Conservation (phyloP, 179 eudicot species). For the Spinacia oleracea region DNA sequence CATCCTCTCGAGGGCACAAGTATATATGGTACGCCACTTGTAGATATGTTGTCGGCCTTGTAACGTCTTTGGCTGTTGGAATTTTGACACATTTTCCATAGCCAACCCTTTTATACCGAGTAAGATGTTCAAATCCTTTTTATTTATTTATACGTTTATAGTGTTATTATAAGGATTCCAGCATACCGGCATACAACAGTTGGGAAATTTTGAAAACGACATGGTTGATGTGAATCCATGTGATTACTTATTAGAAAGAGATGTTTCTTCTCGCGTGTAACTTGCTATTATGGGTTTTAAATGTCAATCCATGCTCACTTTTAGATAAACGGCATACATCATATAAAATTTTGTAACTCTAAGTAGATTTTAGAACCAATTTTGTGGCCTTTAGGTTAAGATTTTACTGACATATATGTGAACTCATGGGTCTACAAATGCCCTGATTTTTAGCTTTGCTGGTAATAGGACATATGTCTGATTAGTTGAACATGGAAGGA, state of each 20-base stretch:
- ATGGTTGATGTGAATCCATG: not conserved
- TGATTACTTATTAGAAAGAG: not conserved
- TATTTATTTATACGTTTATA: not conserved
- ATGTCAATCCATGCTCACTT: no score
- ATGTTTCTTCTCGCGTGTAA: not conserved
- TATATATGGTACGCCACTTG: slow-evolving; percentile 82
- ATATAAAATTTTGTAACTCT: no score
- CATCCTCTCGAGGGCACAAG: slow-evolving; percentile 65
- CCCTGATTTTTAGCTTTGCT: no score
- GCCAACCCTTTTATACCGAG: slow-evolving; percentile 96
- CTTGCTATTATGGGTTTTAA: not conserved
- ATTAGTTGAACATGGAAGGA: no score
- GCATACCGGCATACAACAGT: not conserved
- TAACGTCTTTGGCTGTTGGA: slow-evolving; percentile 87
- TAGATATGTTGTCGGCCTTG: slow-evolving; percentile 86
- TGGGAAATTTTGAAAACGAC: not conserved
- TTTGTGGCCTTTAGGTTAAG: no score
- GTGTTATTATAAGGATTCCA: not conserved
- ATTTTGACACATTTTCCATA: slow-evolving; percentile 87
- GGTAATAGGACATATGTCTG: no score
- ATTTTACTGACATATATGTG: no score
- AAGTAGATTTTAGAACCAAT: no score
- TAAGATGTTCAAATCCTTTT: slow-evolving; percentile 25
- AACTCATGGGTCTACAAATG: no score
- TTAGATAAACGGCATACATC: no score